These are phyloP conservation scores for Brasenia schreberi DNA, from an alignment of 164 flowering plant genomes.

Conservation along the genomic window DNA sequence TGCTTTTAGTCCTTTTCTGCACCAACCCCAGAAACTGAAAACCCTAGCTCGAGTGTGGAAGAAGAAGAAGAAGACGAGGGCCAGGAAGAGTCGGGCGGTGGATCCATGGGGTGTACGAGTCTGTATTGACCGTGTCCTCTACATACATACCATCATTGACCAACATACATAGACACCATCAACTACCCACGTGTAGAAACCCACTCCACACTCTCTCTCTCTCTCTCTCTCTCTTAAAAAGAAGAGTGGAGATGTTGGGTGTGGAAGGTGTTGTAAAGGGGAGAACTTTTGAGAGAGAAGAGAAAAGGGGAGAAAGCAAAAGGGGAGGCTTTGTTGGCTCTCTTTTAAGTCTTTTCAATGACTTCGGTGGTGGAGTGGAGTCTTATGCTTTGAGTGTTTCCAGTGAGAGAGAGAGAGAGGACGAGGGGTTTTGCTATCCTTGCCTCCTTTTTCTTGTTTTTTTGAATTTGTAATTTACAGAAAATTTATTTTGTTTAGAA, in stretches of 20 bases:
- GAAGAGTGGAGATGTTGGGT: background rate
- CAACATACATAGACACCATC: background rate
- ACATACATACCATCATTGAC: too few relatives aligned
- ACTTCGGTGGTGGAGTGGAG: background rate
- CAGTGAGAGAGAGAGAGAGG: background rate
- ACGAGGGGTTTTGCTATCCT: too few relatives aligned
- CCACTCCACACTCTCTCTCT: background rate
- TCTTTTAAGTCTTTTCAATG: background rate
- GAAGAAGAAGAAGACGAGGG: background rate
- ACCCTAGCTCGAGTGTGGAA: background rate
- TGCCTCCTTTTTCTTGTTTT: too few relatives aligned
- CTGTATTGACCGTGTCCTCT: background rate
- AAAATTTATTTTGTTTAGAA: too few relatives aligned
- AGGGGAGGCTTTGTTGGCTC: background rate
- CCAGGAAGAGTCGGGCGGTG: background rate
- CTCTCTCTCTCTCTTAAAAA: background rate
- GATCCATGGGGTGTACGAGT: background rate
- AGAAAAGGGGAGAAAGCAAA: background rate
- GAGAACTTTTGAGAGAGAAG: background rate
- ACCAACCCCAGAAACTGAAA: background rate
- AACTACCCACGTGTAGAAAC: background rate
- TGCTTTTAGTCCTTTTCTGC: background rate
- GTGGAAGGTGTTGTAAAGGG: background rate
- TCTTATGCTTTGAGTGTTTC: background rate
- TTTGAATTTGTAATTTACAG: too few relatives aligned